Evolutionary conservation across 1,284 basidiomycete species (phyloP).

Genomic region (Hemileia vastatrix): DNA sequence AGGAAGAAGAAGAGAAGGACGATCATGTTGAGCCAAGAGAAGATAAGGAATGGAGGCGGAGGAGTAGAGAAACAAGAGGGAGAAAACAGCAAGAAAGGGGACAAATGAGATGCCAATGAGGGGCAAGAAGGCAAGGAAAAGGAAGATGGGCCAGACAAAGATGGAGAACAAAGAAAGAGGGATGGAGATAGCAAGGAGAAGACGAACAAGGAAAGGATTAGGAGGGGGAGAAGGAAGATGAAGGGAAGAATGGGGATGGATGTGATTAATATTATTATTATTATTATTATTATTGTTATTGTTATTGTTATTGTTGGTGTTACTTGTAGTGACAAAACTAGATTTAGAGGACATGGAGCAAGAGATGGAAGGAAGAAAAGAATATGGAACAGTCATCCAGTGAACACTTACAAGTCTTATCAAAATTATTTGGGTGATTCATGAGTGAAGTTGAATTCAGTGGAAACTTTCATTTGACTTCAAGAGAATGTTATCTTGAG

Average conservation of each 20-base stretch:
- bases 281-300: not conserved
- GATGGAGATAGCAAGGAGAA: constrained; percentile 4
- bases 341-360: constrained; percentile 7
- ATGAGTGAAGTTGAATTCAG: too few species aligned
- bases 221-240: constrained; percentile 3
- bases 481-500: too few species aligned
- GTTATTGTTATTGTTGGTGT: not conserved
- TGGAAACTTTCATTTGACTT: too few species aligned
- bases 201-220: constrained; percentile 1
- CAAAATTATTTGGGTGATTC: too few species aligned
- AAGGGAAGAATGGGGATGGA: not conserved
- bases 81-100: constrained; percentile 28
- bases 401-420: too few species aligned
- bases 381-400: constrained; percentile 58
- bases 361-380: constrained; percentile 8
- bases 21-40: constrained; percentile 30
- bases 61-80: constrained; percentile 32
- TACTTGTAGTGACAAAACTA: constrained; percentile 25
- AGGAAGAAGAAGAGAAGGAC: constrained; percentile 37
- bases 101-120: constrained; percentile 36
- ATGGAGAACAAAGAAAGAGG: not conserved
- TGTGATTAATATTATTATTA: not conserved
- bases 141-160: constrained; percentile 23
- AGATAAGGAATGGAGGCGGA: constrained; percentile 33
- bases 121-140: constrained; percentile 24